Conservation (phyloP, 495 filamentous ascomycete species). For the Emericellopsis terricola region DNA sequence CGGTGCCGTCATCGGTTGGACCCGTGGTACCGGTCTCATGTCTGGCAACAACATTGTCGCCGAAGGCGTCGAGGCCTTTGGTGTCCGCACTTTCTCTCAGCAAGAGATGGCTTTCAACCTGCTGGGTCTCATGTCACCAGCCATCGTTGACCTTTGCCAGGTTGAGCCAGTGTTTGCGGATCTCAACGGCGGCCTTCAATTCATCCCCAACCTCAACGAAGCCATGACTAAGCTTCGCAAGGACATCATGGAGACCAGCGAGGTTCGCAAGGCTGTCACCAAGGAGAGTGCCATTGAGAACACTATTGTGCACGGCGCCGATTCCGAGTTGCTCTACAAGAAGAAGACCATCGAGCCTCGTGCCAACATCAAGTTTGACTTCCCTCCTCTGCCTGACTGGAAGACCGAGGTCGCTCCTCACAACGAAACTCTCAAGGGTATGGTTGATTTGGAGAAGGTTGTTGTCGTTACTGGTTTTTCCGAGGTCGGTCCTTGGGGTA, state of each 20-base stretch:
- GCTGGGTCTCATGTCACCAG: conserved; percentile 86
- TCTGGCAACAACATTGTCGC: conserved; percentile 95
- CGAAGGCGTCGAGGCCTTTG: conserved; percentile 88
- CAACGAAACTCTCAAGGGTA: conserved; percentile 75
- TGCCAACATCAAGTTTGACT: conserved; percentile 94
- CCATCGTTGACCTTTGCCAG: conserved; percentile 91
- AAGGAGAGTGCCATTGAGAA: conserved; percentile 95
- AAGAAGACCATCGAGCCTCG: conserved; percentile 83
- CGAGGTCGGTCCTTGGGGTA: conserved; percentile 95
- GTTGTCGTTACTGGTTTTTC: conserved; percentile 95
- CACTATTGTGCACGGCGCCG: conserved; percentile 90
- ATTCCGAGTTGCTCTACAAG: conserved; percentile 81
- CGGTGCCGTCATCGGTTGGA: conserved; percentile 98
- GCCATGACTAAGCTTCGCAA: conserved; percentile 79
- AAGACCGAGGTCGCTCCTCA: conserved; percentile 77
- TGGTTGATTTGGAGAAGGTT: conserved; percentile 96
- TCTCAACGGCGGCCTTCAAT: conserved; percentile 92
- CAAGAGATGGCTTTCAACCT: conserved; percentile 99
- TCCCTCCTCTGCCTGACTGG: conserved; percentile 81
- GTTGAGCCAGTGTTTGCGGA: conserved; percentile 90
- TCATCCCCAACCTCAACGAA: conserved; percentile 92
- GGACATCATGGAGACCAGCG: conserved; percentile 83
- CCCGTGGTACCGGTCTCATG: conserved; percentile 95
- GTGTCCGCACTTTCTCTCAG: conserved; percentile 96
- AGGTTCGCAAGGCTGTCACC: conserved; percentile 81